A percentile compares a stretch with the other conserved stretches of the same genome.
Evolutionary conservation across 305 asterid species (phyloP).

Genomic region (Rubia tinctorum): DNA sequence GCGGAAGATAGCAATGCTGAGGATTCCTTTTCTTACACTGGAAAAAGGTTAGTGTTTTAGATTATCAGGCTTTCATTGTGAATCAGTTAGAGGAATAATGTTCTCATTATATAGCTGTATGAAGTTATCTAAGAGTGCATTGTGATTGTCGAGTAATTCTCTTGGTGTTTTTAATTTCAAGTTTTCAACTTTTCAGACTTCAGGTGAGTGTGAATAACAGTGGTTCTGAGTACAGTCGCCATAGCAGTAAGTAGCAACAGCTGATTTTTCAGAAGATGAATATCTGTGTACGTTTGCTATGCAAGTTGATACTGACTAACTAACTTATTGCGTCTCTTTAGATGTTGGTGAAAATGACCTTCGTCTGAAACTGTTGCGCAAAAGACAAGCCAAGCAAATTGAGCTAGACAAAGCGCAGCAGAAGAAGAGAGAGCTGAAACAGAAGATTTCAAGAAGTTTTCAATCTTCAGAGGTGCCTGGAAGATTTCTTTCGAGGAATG

Average conservation of each 20-base stretch:
- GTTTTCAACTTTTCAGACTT: conserved; percentile 26
- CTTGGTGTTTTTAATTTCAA: conserved; percentile 2
- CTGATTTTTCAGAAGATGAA: conserved; percentile 3
- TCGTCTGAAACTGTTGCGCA: conserved; percentile 39
- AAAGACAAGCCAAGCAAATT: conserved; percentile 33
- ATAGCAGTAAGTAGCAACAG: conserved; percentile 33
- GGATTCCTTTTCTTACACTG: conserved; percentile 14
- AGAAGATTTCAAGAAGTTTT: conserved; percentile 33
- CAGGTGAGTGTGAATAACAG: conserved; percentile 24
- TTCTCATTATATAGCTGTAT: not conserved
- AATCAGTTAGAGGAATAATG: not conserved
- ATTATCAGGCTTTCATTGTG: not conserved
- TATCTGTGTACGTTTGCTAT: not conserved
- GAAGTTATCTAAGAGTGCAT: not conserved
- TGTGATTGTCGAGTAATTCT: conserved; percentile 7
- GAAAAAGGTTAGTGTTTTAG: conserved; percentile 24
- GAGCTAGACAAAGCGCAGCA: conserved; percentile 22
- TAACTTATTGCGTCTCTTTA: conserved; percentile 21
- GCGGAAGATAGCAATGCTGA: conserved; percentile 18
- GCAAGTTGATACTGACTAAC: not conserved
- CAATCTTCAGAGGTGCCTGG: conserved; percentile 27
- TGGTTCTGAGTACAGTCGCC: conserved; percentile 19
- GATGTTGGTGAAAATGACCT: conserved; percentile 35
- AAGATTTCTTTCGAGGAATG: conserved; percentile 16
- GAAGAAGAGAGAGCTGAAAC: conserved; percentile 30